Evolutionary conservation across 352 stramenopile genomes (phyloP).

Genomic region (Globisporangium paroecandrum): DNA sequence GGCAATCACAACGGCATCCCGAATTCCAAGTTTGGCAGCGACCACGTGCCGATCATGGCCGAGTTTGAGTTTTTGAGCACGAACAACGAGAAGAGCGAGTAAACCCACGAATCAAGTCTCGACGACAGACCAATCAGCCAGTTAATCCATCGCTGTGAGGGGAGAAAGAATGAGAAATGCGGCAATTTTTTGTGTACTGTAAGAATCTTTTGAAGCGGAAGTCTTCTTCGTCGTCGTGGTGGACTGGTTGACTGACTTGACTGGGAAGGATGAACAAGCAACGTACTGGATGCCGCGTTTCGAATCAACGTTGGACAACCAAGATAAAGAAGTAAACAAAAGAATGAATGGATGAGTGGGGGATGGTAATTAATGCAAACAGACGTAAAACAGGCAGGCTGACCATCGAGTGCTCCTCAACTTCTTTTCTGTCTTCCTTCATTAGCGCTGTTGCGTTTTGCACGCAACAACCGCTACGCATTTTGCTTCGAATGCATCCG

Average conservation of each 20-base stretch:
- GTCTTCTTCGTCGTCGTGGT: background rate
- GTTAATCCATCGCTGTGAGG: background rate
- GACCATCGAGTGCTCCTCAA: background rate
- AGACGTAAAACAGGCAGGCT: background rate
- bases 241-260: background rate
- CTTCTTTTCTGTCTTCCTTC: background rate
- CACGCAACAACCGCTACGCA: no score
- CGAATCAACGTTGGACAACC: background rate
- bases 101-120: background rate
- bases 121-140: background rate
- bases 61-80: slow-evolving; percentile 73
- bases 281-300: background rate
- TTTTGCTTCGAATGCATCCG: background rate
- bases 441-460: no score
- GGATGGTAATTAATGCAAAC: background rate
- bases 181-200: background rate
- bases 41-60: slow-evolving; percentile 85
- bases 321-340: background rate
- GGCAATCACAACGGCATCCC: slow-evolving; percentile 87
- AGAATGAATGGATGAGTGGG: background rate
- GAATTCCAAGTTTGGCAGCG: slow-evolving; percentile 80
- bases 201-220: background rate
- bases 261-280: background rate
- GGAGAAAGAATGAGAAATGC: background rate
- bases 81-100: slow-evolving; percentile 19